phyloP scores from a whole-genome alignment of 495 filamentous ascomycete species.

The Aspergillus carlsbadensis region DNA sequence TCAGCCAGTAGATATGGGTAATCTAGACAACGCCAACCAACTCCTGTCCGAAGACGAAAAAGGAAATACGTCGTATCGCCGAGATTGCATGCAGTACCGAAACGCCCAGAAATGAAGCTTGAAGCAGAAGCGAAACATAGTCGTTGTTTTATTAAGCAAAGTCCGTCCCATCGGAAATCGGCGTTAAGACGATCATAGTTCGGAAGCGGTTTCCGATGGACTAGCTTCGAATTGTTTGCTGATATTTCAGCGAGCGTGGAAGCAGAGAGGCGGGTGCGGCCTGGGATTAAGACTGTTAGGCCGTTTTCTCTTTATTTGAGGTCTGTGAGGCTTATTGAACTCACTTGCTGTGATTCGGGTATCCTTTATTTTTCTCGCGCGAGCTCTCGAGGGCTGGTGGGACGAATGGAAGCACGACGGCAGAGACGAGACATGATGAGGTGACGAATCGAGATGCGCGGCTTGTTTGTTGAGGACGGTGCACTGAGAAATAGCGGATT shows the following conservation, averaged over 20 bases:
- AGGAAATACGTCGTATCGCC: constrained; percentile 3
- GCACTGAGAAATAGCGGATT: constrained; percentile 47
- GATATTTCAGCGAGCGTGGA: constrained; percentile 39
- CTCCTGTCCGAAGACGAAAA: constrained; percentile 4
- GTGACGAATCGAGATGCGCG: constrained; percentile 40
- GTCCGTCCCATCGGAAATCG: not conserved
- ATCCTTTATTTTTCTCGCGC: constrained; percentile 35
- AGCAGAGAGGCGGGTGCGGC: constrained; percentile 45
- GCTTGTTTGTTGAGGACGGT: constrained; percentile 37
- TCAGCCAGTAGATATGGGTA: no score
- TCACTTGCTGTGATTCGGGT: constrained; percentile 40
- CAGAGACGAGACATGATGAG: constrained; percentile 40
- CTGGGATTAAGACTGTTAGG: constrained; percentile 13
- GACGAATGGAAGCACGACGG: constrained; percentile 45
- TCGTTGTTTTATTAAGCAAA: constrained; percentile 6
- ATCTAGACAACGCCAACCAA: constrained; percentile 12
- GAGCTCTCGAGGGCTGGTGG: constrained; percentile 48
- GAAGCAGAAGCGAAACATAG: constrained; percentile 5
- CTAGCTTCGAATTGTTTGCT: not conserved
- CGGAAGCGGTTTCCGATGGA: constrained; percentile 12
- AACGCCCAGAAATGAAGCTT: constrained; percentile 7
- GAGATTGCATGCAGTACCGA: constrained; percentile 18
- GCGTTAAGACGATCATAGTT: not conserved
- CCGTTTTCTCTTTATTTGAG: no score
- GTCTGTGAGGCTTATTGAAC: constrained; percentile 6